Conservation (phyloP, 2,329 filamentous ascomycete genomes). For the Xylaria sp. region DNA sequence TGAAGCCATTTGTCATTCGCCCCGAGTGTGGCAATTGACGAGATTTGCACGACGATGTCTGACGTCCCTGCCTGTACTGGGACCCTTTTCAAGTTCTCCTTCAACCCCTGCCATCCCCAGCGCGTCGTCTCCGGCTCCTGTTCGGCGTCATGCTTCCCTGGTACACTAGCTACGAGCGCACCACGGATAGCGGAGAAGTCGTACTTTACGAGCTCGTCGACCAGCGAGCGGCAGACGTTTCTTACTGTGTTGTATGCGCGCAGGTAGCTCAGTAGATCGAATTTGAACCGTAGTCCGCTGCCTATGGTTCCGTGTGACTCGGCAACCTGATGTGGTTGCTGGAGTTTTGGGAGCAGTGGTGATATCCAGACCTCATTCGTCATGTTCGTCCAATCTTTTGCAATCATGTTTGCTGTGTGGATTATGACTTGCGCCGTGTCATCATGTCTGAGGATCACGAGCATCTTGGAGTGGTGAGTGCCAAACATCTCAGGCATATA, state of each 20-base stretch:
- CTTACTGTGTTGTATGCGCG: constrained; percentile 67
- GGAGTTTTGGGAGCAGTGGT: constrained; percentile 65
- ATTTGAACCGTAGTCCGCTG: constrained; percentile 73
- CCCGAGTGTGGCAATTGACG: constrained; percentile 82
- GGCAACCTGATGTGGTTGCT: neutral
- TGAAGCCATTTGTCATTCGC: constrained; percentile 73
- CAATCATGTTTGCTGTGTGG: constrained; percentile 92
- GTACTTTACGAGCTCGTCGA: constrained; percentile 61
- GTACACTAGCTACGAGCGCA: constrained; percentile 78
- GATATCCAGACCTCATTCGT: constrained; percentile 83
- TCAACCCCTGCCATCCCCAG: constrained; percentile 80
- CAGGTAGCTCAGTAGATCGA: constrained; percentile 76
- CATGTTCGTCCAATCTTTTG: constrained; percentile 86
- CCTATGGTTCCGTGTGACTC: constrained; percentile 50
- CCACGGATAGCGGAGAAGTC: constrained; percentile 75
- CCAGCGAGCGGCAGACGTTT: constrained; percentile 59
- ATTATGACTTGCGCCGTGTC: constrained; percentile 79
- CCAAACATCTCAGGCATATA: constrained; percentile 85
- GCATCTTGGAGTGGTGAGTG: constrained; percentile 87
- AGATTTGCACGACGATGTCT: constrained; percentile 69
- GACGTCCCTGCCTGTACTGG: constrained; percentile 49
- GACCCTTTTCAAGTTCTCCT: constrained; percentile 61
- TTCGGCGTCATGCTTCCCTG: constrained; percentile 64
- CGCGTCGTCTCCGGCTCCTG: constrained; percentile 55
- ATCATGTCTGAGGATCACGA: constrained; percentile 80